Evolutionary conservation across 1,284 basidiomycete species (phyloP), one percentile per base, ranked within the genome.

Genomic region (Ganoderma lucidum): DNA sequence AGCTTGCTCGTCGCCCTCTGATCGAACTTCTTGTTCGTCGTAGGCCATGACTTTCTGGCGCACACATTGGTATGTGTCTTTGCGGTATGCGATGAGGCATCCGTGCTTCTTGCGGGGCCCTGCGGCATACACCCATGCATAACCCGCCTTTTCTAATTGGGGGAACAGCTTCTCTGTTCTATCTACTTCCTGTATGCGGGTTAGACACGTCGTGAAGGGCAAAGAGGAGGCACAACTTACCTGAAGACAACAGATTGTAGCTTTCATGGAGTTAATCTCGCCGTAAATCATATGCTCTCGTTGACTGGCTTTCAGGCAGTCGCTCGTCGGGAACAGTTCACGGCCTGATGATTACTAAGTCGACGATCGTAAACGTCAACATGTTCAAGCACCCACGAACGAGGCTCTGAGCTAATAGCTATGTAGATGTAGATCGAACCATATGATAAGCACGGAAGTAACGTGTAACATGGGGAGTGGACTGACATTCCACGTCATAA

Each of bases 221-320:
- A 9, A n/a, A 14, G 17, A 51, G 63, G 14, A 53, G 9, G 51
- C 3, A 32, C n/a, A 59, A 14, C 19, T 28, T 14, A 70, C 95
- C 84, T 96, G 95, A 53, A 97, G 85, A 78, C 95, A 96, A 63
- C 96, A 81, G 23, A 97, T 87, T 78, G 96, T 93, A 1, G 92
- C 88, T 32, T 86, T 76, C 67, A 92, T 88, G 2, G 85, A 84
- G 32, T 88, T 80, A 39, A 96, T 85, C 79, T 97, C 96, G 61
- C 85, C 83, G 72, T 90, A 86, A 14, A 95, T 81, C 92, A 96
- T 93, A 15, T 88, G 86, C 73, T 90, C 88, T 71, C 96, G 85
- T 77, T 93, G 88, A 30, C 77, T 77, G 64, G 89, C 91, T 81
- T 93, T 93, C 64, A 96, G 82, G 76, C 94, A 96, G 76, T 94